Evolutionary conservation across 805 yeast species (phyloP).

Genomic region (Millerozyma acaciae): DNA sequence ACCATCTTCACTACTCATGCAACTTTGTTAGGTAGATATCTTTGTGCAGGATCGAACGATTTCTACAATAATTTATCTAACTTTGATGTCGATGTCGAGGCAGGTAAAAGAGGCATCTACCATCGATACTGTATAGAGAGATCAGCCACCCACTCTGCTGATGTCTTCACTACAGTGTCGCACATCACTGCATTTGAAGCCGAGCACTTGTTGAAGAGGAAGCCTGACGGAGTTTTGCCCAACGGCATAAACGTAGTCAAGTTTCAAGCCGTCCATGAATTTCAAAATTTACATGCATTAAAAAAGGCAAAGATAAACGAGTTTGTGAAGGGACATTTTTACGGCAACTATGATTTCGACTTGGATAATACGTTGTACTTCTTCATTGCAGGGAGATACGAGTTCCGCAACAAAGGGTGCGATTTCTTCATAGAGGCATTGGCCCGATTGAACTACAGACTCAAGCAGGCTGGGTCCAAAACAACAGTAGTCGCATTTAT

Average conservation of each 20-base stretch:
- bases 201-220: conserved; percentile 87
- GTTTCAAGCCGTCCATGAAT: conserved; percentile 96
- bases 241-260: conserved; percentile 94
- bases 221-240: conserved; percentile 97
- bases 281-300: conserved; percentile 91
- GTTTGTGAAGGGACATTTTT: conserved; percentile 93
- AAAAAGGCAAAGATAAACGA: conserved; percentile 91
- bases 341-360: conserved; percentile 93
- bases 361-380: conserved; percentile 90
- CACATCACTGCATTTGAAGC: conserved; percentile 96
- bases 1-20: conserved; percentile 98
- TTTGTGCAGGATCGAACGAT: conserved; percentile 96
- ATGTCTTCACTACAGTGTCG: conserved; percentile 95
- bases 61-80: conserved; percentile 85
- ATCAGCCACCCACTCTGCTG: conserved; percentile 93
- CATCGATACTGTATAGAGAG: conserved; percentile 96
- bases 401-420: conserved; percentile 93
- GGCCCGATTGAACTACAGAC: conserved; percentile 84
- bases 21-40: conserved; percentile 86
- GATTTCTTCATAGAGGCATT: conserved; percentile 91
- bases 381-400: conserved; percentile 96
- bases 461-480: conserved; percentile 77
- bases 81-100: conserved; percentile 96
- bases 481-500: conserved; percentile 95
- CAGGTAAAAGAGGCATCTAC: conserved; percentile 95